phyloP scores from a whole-genome alignment of 2,329 filamentous ascomycete genomes.

The Aspergillus pseudoterreus region DNA sequence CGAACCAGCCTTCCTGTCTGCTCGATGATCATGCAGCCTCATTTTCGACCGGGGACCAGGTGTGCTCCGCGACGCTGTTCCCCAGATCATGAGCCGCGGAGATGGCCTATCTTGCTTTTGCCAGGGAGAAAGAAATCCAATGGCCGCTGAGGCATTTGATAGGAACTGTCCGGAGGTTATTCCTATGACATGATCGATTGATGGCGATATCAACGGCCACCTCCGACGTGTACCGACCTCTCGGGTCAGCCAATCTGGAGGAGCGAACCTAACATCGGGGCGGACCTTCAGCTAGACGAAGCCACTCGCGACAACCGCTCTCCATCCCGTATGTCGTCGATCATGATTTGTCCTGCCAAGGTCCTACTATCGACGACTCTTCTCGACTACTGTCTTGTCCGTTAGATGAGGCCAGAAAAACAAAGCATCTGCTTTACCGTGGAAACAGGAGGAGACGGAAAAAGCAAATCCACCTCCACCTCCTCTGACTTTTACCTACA shows the following conservation, averaged over 20 bases:
- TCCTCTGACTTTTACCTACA: background rate
- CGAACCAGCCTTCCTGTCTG: background rate
- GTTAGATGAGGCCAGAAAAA: background rate
- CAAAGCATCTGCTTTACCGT: background rate
- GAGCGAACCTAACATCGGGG: background rate
- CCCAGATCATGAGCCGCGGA: background rate
- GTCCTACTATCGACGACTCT: background rate
- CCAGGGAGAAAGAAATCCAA: no score
- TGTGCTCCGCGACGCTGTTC: background rate
- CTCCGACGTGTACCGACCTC: background rate
- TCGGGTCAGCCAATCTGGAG: background rate
- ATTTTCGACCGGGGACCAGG: background rate
- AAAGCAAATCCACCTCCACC: background rate
- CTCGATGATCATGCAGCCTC: background rate
- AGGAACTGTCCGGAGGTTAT: background rate
- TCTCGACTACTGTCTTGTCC: background rate
- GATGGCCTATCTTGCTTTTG: background rate
- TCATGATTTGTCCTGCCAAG: background rate
- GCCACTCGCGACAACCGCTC: background rate
- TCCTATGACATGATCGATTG: background rate
- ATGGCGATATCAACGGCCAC: background rate
- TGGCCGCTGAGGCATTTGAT: background rate
- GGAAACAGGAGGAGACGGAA: background rate
- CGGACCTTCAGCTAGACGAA: background rate
- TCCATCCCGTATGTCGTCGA: background rate